Percentiles rank a stretch among this genome's conserved stretches.
These are phyloP conservation scores for Saccharomyces hybrid DNA, from an alignment of 1,139 yeast species.

Conservation along the genomic window DNA sequence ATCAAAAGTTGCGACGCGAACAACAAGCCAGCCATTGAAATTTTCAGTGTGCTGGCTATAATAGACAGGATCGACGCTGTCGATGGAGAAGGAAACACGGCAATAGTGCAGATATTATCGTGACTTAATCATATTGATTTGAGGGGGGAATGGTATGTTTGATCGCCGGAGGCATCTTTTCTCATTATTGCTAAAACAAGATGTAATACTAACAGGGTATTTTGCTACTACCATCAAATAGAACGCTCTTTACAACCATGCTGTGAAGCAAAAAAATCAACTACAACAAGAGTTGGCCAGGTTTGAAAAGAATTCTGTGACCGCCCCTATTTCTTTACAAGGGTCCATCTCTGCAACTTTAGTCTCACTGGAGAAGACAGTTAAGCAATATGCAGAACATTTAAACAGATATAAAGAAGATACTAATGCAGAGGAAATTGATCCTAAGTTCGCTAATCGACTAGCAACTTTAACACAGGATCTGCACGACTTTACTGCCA, in stretches of 20 bases:
- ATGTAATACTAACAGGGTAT: background rate
- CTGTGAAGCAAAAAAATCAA: conserved; percentile 73
- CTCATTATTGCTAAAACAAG: background rate
- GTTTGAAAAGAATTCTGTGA: conserved; percentile 59
- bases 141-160: conserved; percentile 11
- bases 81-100: background rate
- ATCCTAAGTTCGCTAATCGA: conserved; percentile 58
- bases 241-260: conserved; percentile 87
- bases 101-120: background rate
- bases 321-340: conserved; percentile 69
- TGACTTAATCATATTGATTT: background rate
- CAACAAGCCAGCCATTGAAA: background rate
- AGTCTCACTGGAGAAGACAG: conserved; percentile 65
- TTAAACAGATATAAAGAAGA: conserved; percentile 55
- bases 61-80: conserved; percentile 1
- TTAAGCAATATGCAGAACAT: conserved; percentile 61
- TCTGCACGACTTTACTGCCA: conserved; percentile 45
- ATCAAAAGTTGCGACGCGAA: background rate
- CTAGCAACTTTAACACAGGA: conserved; percentile 56
- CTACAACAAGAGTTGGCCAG: conserved; percentile 59
- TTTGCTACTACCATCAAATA: conserved; percentile 12
- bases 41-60: background rate
- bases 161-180: background rate
- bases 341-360: conserved; percentile 78
- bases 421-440: conserved; percentile 34